A percentile compares a stretch with the other conserved stretches of the same genome.
Conservation (phyloP, 768 basidiomycete genomes). For the Gloeopeniophorella convolvens region DNA sequence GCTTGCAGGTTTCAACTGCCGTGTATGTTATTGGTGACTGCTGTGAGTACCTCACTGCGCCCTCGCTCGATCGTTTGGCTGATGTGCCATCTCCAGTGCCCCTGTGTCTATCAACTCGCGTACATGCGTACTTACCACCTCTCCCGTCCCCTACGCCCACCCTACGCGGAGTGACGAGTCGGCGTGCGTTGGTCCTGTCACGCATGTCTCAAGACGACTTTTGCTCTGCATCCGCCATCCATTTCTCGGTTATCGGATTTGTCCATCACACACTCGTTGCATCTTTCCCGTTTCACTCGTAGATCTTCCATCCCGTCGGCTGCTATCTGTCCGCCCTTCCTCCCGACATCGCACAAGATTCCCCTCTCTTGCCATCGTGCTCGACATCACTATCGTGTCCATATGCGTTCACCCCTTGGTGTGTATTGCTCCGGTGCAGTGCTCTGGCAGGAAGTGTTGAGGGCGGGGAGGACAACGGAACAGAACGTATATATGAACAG, state of each 20-base stretch:
- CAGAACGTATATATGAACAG: slow-evolving; percentile 11
- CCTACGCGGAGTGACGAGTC: no score
- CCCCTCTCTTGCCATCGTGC: slow-evolving; percentile 5
- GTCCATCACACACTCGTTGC: slow-evolving; percentile 8
- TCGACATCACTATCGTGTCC: slow-evolving; percentile 17
- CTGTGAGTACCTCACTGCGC: slow-evolving; percentile 11
- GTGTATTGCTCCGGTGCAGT: slow-evolving; percentile 16
- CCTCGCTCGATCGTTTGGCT: background rate
- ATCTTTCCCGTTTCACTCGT: slow-evolving; percentile 1
- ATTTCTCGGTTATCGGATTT: background rate
- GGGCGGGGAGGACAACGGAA: background rate
- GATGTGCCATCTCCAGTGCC: background rate
- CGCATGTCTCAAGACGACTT: no score
- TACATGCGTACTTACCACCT: slow-evolving; percentile 11
- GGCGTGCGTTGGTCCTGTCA: no score
- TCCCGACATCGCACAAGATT: background rate
- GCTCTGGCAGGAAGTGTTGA: slow-evolving; percentile 11
- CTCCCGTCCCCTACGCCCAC: background rate
- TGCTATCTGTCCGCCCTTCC: slow-evolving; percentile 1
- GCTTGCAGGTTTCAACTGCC: slow-evolving; percentile 4
- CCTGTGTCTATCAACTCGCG: slow-evolving; percentile 1
- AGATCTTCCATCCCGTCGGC: slow-evolving; percentile 3
- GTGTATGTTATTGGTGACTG: slow-evolving; percentile 19
- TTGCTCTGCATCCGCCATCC: background rate
- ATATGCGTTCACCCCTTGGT: slow-evolving; percentile 10